A percentile compares a stretch with the other conserved stretches of the same genome.
Evolutionary conservation across 1,284 basidiomycete genomes (phyloP).

Genomic region (Lentinula novae-zelandiae): DNA sequence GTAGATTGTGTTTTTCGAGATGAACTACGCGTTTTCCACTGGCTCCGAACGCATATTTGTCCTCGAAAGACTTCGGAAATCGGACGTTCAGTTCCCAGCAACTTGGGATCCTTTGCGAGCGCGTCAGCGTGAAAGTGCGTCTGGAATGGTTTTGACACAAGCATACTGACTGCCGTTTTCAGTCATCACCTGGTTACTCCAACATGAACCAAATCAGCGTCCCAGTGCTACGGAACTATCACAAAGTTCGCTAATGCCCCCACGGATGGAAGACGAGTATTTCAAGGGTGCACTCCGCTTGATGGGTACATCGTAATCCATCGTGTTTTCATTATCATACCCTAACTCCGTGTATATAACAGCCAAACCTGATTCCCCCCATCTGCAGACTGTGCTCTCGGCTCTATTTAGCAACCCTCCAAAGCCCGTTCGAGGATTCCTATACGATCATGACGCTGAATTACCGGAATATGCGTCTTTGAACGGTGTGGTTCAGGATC

Average conservation of each 20-base stretch:
- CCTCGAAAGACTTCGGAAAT: slow-evolving; percentile 73
- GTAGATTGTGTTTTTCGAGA: slow-evolving; percentile 96
- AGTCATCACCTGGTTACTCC: slow-evolving; percentile 82
- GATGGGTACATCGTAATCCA: slow-evolving; percentile 51
- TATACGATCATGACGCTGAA: slow-evolving; percentile 77
- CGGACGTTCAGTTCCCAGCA: slow-evolving; percentile 70
- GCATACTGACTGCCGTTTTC: slow-evolving; percentile 15
- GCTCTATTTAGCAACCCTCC: slow-evolving; percentile 69
- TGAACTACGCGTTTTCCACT: slow-evolving; percentile 90
- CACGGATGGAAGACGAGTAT: slow-evolving; percentile 79
- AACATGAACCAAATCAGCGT: slow-evolving; percentile 80
- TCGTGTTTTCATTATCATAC: not conserved
- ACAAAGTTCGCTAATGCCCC: slow-evolving; percentile 74
- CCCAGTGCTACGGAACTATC: slow-evolving; percentile 86
- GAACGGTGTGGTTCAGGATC: slow-evolving; percentile 76
- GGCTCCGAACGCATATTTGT: slow-evolving; percentile 84
- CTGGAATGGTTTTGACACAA: not conserved
- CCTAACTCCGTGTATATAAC: not conserved
- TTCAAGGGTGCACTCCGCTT: slow-evolving; percentile 77
- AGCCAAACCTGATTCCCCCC: slow-evolving; percentile 73
- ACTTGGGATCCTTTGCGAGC: slow-evolving; percentile 68
- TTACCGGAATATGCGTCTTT: slow-evolving; percentile 70
- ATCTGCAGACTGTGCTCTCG: slow-evolving; percentile 67
- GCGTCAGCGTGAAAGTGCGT: slow-evolving; percentile 66
- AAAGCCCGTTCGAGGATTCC: slow-evolving; percentile 66